A percentile compares a stretch with the other conserved stretches of the same genome.
Evolutionary conservation across 2,329 filamentous ascomycete species (phyloP).

Genomic region (Xenoacremonium recifei): DNA sequence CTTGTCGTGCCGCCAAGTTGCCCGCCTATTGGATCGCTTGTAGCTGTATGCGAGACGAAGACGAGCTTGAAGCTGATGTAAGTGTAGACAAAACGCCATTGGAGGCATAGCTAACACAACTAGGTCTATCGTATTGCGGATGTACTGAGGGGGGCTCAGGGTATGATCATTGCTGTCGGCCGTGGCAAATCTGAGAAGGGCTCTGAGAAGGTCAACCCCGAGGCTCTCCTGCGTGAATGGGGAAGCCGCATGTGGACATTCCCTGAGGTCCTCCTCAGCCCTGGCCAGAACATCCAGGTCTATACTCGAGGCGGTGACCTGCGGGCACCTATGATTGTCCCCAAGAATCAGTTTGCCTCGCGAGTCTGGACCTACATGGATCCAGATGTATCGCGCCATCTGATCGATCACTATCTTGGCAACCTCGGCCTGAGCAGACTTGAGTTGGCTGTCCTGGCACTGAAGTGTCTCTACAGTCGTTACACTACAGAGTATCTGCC

Average conservation of each 20-base stretch:
- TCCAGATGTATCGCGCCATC: conserved; percentile 25
- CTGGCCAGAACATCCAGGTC: conserved; percentile 18
- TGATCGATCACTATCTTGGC: conserved; percentile 34
- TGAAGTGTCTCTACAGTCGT: conserved; percentile 31
- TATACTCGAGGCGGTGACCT: conserved; percentile 25
- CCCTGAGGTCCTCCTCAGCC: conserved; percentile 25
- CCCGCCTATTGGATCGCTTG: conserved; percentile 26
- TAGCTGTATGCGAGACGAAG: conserved; percentile 24
- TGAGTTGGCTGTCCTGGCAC: conserved; percentile 29
- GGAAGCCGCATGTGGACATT: conserved; percentile 29
- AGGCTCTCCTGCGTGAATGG: conserved; percentile 24
- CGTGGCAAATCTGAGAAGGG: conserved; percentile 12
- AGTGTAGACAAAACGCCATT: neutral
- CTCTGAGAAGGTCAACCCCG: conserved; percentile 16
- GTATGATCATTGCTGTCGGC: conserved; percentile 24
- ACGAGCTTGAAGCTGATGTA: conserved; percentile 23
- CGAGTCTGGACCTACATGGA: conserved; percentile 29
- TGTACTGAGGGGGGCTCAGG: conserved; percentile 23
- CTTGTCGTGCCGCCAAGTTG: conserved; percentile 23
- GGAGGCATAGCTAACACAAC: conserved; percentile 3
- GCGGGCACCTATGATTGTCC: conserved; percentile 16
- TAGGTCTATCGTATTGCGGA: conserved; percentile 26
- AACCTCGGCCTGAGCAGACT: conserved; percentile 31
- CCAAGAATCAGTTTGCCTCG: conserved; percentile 32
- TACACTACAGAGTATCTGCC: conserved; percentile 19